Percentiles rank a stretch among this genome's conserved stretches.
Evolutionary conservation across 2,329 filamentous ascomycete species (phyloP).

Genomic region (Paecilomyces sp.): DNA sequence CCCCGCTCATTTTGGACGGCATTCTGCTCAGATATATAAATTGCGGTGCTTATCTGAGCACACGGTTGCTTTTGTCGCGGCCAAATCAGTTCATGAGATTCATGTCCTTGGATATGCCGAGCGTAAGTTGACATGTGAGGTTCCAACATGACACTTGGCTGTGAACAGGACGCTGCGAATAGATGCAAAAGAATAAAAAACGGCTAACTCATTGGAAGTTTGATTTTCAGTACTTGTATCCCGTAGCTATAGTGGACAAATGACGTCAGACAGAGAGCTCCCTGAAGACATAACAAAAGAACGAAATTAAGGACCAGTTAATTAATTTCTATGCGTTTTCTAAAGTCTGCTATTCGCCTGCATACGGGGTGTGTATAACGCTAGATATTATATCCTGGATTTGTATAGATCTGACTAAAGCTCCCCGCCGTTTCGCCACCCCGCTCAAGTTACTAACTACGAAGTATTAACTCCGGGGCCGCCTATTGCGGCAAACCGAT

Average conservation of each 20-base stretch:
- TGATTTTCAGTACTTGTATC: too few relatives aligned
- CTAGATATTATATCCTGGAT: too few relatives aligned
- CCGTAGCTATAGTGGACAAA: not conserved
- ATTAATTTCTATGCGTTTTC: too few relatives aligned
- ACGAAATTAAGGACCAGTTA: too few relatives aligned
- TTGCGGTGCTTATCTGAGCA: not conserved
- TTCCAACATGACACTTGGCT: too few relatives aligned
- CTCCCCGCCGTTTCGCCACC: not conserved
- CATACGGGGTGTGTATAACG: too few relatives aligned
- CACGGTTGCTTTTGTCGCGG: not conserved
- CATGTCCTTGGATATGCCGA: not conserved
- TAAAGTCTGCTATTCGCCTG: too few relatives aligned
- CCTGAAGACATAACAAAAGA: too few relatives aligned
- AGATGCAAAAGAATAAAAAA: too few relatives aligned
- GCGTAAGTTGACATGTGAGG: not conserved
- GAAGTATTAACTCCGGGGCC: too few relatives aligned
- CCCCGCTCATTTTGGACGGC: not conserved
- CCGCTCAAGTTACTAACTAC: not conserved
- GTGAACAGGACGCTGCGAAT: too few relatives aligned
- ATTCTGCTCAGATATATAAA: not conserved
- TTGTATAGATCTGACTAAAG: not conserved
- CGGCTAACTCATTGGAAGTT: too few relatives aligned
- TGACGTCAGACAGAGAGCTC: not conserved
- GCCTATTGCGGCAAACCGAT: not conserved
- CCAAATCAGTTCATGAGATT: not conserved